A percentile compares a stretch with the other conserved stretches of the same genome.
These are phyloP conservation scores for Blepharisma japonicum DNA, from an alignment of 73 alveolate species.

Conservation along the genomic window DNA sequence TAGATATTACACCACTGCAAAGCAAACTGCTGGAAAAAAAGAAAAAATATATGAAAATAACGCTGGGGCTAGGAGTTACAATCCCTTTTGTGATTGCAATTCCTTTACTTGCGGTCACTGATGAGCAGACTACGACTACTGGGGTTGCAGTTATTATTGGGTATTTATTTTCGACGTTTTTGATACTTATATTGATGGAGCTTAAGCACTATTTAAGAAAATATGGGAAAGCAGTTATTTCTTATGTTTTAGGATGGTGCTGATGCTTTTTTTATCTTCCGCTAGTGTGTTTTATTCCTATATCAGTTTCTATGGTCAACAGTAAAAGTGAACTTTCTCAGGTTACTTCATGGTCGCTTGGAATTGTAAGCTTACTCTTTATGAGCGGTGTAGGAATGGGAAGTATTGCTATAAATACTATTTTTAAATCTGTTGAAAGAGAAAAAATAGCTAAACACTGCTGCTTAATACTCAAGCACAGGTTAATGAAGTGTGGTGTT, in stretches of 20 bases:
- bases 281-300: background rate
- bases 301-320: background rate
- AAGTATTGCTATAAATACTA: background rate
- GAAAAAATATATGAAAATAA: background rate
- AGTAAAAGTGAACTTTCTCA: background rate
- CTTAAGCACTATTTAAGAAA: background rate
- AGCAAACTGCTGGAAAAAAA: background rate
- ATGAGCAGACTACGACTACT: background rate
- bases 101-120: background rate
- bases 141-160: background rate
- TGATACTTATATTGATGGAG: background rate
- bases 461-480: background rate
- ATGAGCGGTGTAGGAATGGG: conserved; percentile 9
- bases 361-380: background rate
- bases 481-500: background rate
- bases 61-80: background rate
- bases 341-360: background rate
- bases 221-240: background rate
- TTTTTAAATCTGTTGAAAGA: background rate
- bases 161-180: background rate
- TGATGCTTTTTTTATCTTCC: conserved; percentile 3
- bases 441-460: conserved; percentile 16
- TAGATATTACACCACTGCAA: background rate
- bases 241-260: conserved; percentile 7
- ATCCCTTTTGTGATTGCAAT: background rate